These are phyloP conservation scores for Aspergillus pseudoviridinutans DNA, from an alignment of 2,329 filamentous ascomycete species.

Conservation along the genomic window DNA sequence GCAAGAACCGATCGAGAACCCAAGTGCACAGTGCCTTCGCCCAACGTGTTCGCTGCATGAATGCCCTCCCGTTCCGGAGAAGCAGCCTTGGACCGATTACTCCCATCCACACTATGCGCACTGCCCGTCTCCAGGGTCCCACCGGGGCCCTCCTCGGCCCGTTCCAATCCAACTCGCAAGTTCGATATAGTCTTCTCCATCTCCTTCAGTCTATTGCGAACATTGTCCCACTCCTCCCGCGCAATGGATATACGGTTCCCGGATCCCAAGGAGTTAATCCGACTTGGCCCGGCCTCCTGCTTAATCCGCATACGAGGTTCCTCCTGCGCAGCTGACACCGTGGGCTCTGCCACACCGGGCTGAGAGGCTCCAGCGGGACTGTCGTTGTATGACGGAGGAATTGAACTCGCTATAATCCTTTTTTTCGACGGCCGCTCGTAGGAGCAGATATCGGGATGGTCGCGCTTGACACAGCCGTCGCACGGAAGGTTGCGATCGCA, in stretches of 20 bases:
- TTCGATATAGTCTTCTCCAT: slow-evolving; percentile 41
- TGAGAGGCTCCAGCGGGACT: slow-evolving; percentile 15
- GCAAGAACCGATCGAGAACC: slow-evolving; percentile 60
- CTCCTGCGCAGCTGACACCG: slow-evolving; percentile 11
- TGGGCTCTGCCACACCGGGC: slow-evolving; percentile 6
- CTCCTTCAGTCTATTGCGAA: slow-evolving; percentile 39
- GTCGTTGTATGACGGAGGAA: slow-evolving; percentile 21
- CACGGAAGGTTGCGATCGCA: slow-evolving; percentile 48
- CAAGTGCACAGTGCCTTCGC: slow-evolving; percentile 58
- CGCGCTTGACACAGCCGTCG: slow-evolving; percentile 47
- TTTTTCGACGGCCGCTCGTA: slow-evolving; percentile 48
- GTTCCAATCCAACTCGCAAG: slow-evolving; percentile 38
- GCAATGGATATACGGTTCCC: slow-evolving; percentile 34
- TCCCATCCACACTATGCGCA: slow-evolving; percentile 28
- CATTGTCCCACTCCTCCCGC: slow-evolving; percentile 43
- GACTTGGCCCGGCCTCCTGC: slow-evolving; percentile 4
- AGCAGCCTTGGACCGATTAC: slow-evolving; percentile 28
- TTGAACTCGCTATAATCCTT: slow-evolving; percentile 25
- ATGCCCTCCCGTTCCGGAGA: slow-evolving; percentile 52
- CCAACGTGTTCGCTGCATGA: slow-evolving; percentile 57
- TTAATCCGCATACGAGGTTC: slow-evolving; percentile 23
- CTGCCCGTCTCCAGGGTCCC: slow-evolving; percentile 26
- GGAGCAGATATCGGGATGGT: slow-evolving; percentile 47
- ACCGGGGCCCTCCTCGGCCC: slow-evolving; percentile 29
- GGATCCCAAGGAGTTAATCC: slow-evolving; percentile 7